Base-by-base conservation (phyloP, 495 filamentous ascomycete species). In the Penicillium herquei region DNA sequence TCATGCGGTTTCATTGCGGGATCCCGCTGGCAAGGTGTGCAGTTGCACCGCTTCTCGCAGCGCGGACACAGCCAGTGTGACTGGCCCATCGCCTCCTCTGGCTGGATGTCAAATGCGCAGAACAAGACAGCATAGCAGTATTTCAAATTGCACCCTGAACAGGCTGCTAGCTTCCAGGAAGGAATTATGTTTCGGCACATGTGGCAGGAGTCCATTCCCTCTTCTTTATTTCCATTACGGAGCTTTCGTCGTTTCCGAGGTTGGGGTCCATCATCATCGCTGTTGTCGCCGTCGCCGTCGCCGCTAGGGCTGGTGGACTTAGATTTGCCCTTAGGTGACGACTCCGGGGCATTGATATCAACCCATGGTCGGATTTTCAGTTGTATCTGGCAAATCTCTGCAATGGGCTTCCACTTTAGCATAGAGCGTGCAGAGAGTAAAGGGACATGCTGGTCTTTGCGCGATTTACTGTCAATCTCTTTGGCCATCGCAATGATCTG, bases 81-180 rank as follows among this genome's bases (percentile, higher is more conserved):
- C 33, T 87, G 79, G 62, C 92, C 85, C 87, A 97, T 87, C 0
- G 88, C 80, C 9, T 81, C 74, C 62, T 88, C 82, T 0, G 94
- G 94, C 77, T 87, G 85, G 57, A 90, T 78, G 66, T 97, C 92
- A 63, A 96, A 96, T 6, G 89, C 91, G 34, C 94, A 80, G 69
- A 88, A 98, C 0, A 98, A 76, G 35, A 83, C 88, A 13, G 94
- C 93, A 66, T 91, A 98, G 69, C 94, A 96, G 61, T 93, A 98
- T 3, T 81, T 78, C 12, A 83, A 73, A 7, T 76, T 77, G 62
- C 94, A 98, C 13, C 75, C 84, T 1, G 84, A 81, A 70, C 94
- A 98, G 39, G 81, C 78, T 3, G 86, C 87, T 50, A 93, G 78
- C 68, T 89, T 94, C 86, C 95, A 96, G 12, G 73, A 80, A 14